phyloP scores from a whole-genome alignment of 306 rosid species.

The barrel medic (Medicago truncatula) region MtrunA17r5.0-ANR NC_053045.1:4768001-4768500 shows the following conservation, averaged over 20 bases:
- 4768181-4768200: slow-evolving; percentile 47
- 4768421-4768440: slow-evolving; percentile 18
- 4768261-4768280: slow-evolving; percentile 75
- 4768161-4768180: slow-evolving; percentile 81
- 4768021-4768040: slow-evolving; percentile 14
- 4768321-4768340: slow-evolving; percentile 54
- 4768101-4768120: slow-evolving; percentile 85
- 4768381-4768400: slow-evolving; percentile 9
- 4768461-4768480: slow-evolving; percentile 25
- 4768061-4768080: slow-evolving; percentile 57
- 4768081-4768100: slow-evolving; percentile 81
- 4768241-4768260: slow-evolving; percentile 82
- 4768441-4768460: slow-evolving; percentile 23
- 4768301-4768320: slow-evolving; percentile 60
- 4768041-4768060: slow-evolving; percentile 33
- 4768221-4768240: slow-evolving; percentile 28
- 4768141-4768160: slow-evolving; percentile 81
- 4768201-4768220: slow-evolving; percentile 5
- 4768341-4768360: slow-evolving; percentile 87
- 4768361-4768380: slow-evolving; percentile 95
- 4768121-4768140: slow-evolving; percentile 76
- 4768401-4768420: slow-evolving; percentile 10
- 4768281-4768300: slow-evolving; percentile 75
- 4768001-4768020: not conserved
- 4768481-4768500: slow-evolving; percentile 16